phyloP scores from a whole-genome alignment of 179 eudicot species.

The Corrigiola litoralis region DNA sequence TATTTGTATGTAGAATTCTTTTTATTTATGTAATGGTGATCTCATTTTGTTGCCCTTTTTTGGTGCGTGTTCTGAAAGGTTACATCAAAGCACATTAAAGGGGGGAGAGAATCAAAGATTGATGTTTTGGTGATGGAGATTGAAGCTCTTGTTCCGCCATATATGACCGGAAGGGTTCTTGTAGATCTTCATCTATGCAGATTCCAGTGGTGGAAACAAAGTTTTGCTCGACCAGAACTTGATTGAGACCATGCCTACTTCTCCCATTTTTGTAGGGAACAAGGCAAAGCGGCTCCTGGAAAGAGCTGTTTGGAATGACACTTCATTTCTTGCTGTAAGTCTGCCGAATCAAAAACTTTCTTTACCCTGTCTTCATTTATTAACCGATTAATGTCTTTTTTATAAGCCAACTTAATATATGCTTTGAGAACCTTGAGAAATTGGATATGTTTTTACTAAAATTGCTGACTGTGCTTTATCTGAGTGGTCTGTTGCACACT shows the following conservation, averaged over 20 bases:
- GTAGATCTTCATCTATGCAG: slow-evolving; percentile 77
- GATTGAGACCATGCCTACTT: slow-evolving; percentile 84
- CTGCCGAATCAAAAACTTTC: neutral
- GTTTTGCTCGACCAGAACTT: slow-evolving; percentile 88
- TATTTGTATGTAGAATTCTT: neutral
- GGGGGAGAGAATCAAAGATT: slow-evolving; percentile 78
- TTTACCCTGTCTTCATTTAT: neutral
- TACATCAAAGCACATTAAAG: slow-evolving; percentile 67
- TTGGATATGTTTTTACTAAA: neutral
- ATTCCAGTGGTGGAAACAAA: slow-evolving; percentile 74
- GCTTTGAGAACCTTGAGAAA: neutral
- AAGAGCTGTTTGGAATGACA: slow-evolving; percentile 94
- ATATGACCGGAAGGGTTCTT: slow-evolving; percentile 90
- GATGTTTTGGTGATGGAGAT: slow-evolving; percentile 93
- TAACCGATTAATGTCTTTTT: neutral
- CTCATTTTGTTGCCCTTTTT: slow-evolving; percentile 1
- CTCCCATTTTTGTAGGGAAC: slow-evolving; percentile 86
- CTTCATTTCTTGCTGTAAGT: slow-evolving; percentile 89
- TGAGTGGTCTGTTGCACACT: neutral
- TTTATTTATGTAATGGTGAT: neutral
- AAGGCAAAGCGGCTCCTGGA: slow-evolving; percentile 75
- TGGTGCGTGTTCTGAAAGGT: slow-evolving; percentile 39
- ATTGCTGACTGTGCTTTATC: neutral
- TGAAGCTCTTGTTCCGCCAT: slow-evolving; percentile 70
- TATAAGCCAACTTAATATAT: too few species aligned